Evolutionary conservation across 805 yeast genomes (phyloP).

Genomic region (Lipomyces mesembrius): DNA sequence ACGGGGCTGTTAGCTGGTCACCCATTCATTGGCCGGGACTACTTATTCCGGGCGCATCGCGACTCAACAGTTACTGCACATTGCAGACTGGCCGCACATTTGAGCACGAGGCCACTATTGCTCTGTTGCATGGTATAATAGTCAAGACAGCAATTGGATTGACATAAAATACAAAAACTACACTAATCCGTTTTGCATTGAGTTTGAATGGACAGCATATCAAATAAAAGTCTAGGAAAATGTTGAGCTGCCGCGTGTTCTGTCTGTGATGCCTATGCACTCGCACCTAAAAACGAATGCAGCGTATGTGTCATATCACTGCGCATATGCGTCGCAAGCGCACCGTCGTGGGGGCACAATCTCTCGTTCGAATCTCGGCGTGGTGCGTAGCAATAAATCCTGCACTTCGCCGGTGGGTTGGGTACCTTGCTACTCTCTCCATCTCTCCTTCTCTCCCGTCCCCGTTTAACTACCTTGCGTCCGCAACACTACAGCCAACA

Average conservation of each 20-base stretch:
- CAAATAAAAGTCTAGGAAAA: neutral
- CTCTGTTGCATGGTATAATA: neutral
- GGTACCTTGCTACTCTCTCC: neutral
- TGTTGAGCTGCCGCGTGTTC: neutral
- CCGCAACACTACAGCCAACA: slow-evolving; percentile 6
- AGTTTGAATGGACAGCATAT: neutral
- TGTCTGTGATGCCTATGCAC: neutral
- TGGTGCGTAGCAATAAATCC: neutral
- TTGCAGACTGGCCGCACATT: slow-evolving; percentile 1
- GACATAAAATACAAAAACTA: neutral
- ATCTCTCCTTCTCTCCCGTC: neutral
- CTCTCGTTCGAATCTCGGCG: no score
- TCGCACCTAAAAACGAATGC: no score
- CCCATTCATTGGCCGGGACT: no score
- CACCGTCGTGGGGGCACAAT: no score
- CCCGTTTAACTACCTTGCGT: neutral
- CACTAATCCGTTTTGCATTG: neutral
- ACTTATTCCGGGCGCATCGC: neutral
- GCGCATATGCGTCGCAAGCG: no score
- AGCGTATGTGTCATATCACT: neutral
- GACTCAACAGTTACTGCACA: neutral
- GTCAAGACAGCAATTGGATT: neutral
- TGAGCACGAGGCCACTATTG: neutral
- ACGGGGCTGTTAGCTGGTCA: no score
- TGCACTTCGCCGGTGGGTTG: no score